Evolutionary conservation across 2,329 filamentous ascomycete genomes (phyloP).

Genomic region (Delphinella strobiligena): DNA sequence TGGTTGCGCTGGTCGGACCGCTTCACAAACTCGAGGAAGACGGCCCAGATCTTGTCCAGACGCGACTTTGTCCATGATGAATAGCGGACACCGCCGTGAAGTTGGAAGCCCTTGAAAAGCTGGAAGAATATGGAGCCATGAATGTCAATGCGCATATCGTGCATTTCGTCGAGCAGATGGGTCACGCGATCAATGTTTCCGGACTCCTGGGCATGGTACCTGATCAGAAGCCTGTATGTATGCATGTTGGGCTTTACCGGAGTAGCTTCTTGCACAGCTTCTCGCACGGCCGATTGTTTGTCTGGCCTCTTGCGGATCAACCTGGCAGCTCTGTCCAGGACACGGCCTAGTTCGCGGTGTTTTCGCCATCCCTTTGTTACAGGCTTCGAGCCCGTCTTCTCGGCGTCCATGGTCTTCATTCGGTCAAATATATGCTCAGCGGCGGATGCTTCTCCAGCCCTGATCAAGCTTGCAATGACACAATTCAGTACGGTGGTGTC

Average conservation of each 20-base stretch:
- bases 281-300: constrained; percentile 35
- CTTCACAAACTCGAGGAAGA: constrained; percentile 39
- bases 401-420: constrained; percentile 58
- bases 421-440: constrained; percentile 71
- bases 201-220: constrained; percentile 54
- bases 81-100: constrained; percentile 54
- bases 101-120: constrained; percentile 70
- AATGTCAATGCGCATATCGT: constrained; percentile 50
- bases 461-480: constrained; percentile 66
- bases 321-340: constrained; percentile 34
- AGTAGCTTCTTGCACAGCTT: constrained; percentile 52
- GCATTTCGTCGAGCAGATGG: constrained; percentile 71
- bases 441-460: constrained; percentile 60
- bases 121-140: constrained; percentile 68
- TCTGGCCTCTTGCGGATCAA: constrained; percentile 30
- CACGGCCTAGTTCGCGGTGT: constrained; percentile 30
- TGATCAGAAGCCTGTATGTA: constrained; percentile 70
- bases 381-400: constrained; percentile 17
- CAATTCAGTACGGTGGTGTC: constrained; percentile 81
- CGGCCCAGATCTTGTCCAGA: constrained; percentile 54
- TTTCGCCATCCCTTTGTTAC: constrained; percentile 26
- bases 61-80: constrained; percentile 60
- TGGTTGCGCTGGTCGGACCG: constrained; percentile 2
- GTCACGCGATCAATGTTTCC: constrained; percentile 64
- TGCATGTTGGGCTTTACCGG: constrained; percentile 61